Evolutionary conservation across 2,329 filamentous ascomycete species (phyloP), one percentile per base, ranked within the genome.

Genomic region (Sporothrix phasma): DNA sequence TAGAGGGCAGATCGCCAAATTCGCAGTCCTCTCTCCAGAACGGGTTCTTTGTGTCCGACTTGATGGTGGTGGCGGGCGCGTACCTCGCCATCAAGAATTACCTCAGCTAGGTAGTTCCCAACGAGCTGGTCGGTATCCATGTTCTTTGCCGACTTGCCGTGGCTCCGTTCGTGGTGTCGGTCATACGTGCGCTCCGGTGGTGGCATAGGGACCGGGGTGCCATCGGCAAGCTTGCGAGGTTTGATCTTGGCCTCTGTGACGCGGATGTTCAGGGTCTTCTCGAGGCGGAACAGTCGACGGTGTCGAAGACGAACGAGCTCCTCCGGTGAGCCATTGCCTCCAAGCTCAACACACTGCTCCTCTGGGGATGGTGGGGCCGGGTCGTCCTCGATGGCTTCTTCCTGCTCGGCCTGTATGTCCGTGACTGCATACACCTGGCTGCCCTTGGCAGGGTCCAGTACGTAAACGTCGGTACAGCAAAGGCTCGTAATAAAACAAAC

Each of bases 391-490:
- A 15, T 24, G 13, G 26, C 29, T 24, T 29, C 29, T 3, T 56
- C 68, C 56, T 75, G 75, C 7, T 79, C 77, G 4, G 74, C 72
- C 5, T 75, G 71, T 22, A 74, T 72, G 68, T 76, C 79, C 31
- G 68, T 72, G 65, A 76, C 70, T 65, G 81, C 80, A 17, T 74
- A 74, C 2, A 82, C 73, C 19, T 78, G 75, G 3, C 76, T 75
- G 31, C 73, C 74, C 17, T 76, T 75, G 13, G 77, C 71, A 10
- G 78, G 70, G 46, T 84, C 79, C 17, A 85, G 72, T 1, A 87
- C 90, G 72, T 96, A 97, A 13, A 97, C 81, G 70, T 97, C 92
- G 94, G 93, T 53, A 96, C 87, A 0, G 93, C 91, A 74, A 97
- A 97, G 0, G 93, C 92, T 67, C 93, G 85, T 34, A 99, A 75